phyloP scores from a whole-genome alignment of 352 stramenopile genomes.

The Pythium scleroteichum region DNA sequence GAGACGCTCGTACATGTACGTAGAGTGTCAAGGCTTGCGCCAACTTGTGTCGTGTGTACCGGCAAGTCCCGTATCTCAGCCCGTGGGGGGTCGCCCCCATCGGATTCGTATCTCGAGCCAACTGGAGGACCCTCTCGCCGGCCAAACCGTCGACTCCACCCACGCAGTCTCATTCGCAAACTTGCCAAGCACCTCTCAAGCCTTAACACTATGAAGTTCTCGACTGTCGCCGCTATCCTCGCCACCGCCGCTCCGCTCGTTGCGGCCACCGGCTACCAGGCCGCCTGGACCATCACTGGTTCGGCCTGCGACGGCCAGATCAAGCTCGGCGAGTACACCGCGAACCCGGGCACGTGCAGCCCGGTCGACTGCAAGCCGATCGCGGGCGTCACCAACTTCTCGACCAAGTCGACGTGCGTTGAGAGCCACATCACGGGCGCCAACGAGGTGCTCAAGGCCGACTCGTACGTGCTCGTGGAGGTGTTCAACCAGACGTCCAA shows the following conservation, averaged over 20 bases:
- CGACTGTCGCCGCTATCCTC: conserved; percentile 1
- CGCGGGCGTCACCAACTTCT: conserved; percentile 3
- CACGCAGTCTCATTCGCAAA: not conserved
- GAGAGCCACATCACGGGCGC: conserved; percentile 6
- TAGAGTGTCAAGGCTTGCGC: not conserved
- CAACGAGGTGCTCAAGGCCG: conserved; percentile 6
- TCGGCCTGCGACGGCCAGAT: conserved; percentile 10
- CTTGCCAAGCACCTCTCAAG: not conserved
- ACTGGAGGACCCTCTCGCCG: not conserved
- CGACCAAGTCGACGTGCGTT: conserved; percentile 17
- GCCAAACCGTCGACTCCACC: not conserved
- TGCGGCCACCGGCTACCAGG: conserved; percentile 8
- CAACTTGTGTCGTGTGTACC: not conserved
- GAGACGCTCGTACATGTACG: not conserved
- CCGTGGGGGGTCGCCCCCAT: too few relatives aligned
- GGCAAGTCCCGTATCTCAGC: too few relatives aligned
- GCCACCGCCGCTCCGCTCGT: conserved; percentile 7
- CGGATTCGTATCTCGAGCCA: not conserved
- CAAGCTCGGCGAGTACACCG: conserved; percentile 15
- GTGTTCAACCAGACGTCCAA: conserved; percentile 9
- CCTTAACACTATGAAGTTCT: conserved; percentile 5
- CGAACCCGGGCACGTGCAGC: not conserved
- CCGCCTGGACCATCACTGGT: conserved; percentile 14
- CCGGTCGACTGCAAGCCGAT: conserved; percentile 4
- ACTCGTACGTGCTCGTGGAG: conserved; percentile 16